These are phyloP conservation scores for Aspergillus calidoustus DNA, from an alignment of 2,329 filamentous ascomycete species.

Conservation along the genomic window DNA sequence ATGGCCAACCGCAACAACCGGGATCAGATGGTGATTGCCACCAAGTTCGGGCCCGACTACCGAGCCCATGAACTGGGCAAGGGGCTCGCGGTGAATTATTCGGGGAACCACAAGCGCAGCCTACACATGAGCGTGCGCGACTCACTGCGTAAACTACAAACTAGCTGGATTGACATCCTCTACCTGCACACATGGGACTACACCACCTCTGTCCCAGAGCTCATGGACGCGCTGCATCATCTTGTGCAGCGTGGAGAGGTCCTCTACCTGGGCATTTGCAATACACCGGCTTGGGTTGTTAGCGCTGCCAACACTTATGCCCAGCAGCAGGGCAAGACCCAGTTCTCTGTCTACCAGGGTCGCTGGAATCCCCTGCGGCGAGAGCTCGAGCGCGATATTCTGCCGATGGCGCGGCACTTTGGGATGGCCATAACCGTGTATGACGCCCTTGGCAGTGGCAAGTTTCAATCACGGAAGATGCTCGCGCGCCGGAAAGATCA, in stretches of 20 bases:
- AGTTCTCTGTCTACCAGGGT: conserved; percentile 46
- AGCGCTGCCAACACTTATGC: conserved; percentile 46
- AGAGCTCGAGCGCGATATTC: conserved; percentile 48
- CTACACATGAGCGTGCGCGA: conserved; percentile 50
- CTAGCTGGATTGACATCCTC: conserved; percentile 58
- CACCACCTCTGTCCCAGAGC: conserved; percentile 41
- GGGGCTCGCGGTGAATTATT: conserved; percentile 24
- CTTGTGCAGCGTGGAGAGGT: conserved; percentile 48
- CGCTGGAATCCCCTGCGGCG: conserved; percentile 44
- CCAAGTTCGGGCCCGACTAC: conserved; percentile 69
- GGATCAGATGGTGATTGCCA: conserved; percentile 53
- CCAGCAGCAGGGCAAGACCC: conserved; percentile 42
- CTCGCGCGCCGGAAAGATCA: conserved; percentile 44
- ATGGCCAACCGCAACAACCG: conserved; percentile 66
- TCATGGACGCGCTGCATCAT: conserved; percentile 45
- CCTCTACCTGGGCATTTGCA: conserved; percentile 47
- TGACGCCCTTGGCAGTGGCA: conserved; percentile 60
- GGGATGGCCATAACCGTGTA: conserved; percentile 60
- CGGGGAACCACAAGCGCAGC: conserved; percentile 50
- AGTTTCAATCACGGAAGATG: conserved; percentile 55
- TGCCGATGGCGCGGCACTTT: conserved; percentile 46
- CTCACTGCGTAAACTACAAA: conserved; percentile 55
- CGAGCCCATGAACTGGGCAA: conserved; percentile 38
- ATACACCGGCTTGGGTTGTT: conserved; percentile 48
- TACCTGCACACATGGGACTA: conserved; percentile 61